Base-by-base conservation (phyloP, 2,329 filamentous ascomycete genomes). In the Monosporascus sp. region DNA sequence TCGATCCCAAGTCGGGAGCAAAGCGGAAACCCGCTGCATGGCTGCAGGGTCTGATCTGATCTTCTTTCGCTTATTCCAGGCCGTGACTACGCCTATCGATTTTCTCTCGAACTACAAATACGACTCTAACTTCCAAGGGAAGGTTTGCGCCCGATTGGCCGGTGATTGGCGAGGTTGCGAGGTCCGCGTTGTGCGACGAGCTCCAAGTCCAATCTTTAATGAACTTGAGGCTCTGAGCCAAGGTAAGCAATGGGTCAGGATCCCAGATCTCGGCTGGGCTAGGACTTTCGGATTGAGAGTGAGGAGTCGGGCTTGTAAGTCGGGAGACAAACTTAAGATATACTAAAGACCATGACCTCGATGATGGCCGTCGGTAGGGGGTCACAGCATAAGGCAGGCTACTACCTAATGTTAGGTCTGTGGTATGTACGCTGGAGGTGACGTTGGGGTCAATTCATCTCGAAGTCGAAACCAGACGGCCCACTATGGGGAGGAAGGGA, bases 21-120 rank as follows among this genome's bases (percentile, higher is more conserved):
- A 66, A 50, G 72, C 67, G 56, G 74, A 74, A 60, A 77, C 72
- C 57, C 74, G 74, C 69, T 76, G 73, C 74, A 77, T 76, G 61
- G 61, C 65, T 60, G 60, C 50, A 54, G 54, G 48, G 20, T 17
- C 20, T 44, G 22, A 44, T 20, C 18, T 44, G 22, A 24, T 25
- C 20, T 20, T 20, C 24, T 18, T 3, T 46, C 43, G 22, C 24
- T 14, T 14, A 8, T 27, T 17, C 11, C 15, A 46, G 7, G 3
- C 43, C 5, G 14, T 7, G 43, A n/a, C 43, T n/a, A n/a, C 20
- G 43, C 43, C 14, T 22, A 17, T 46, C 7, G 43, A 24, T 31
- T 46, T 35, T 5, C 31, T 25, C 5, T 18, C 43, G 18, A n/a
- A 46, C 43, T 31, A 46, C 31, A 35, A 11, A n/a, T 27, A 22